Evolutionary conservation across 129 eudicot genomes (phyloP), one percentile per base, ranked within the genome.

Genomic region (Pittosporum tobira): DNA sequence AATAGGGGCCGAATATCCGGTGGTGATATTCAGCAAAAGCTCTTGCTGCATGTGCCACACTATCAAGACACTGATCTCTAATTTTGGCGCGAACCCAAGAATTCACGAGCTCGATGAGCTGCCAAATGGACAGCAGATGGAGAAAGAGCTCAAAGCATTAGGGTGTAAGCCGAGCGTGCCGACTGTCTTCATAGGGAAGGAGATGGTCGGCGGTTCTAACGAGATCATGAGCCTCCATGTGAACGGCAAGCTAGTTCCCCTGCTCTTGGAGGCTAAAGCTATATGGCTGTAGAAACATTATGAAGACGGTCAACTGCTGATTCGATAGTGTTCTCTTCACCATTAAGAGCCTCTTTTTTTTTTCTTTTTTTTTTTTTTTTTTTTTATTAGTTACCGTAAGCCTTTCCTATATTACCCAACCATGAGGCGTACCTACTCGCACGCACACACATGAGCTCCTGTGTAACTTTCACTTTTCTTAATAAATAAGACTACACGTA

Each of bases 141-240:
- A 73, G 27, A 73, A 45, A 56, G 78, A 61, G 6, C 78, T 73
- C 18, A 40, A 36, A 23, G 65, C 68, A 1, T 27, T 73, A 20
- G 78, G 78, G 19, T 26, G 26, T 15, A 66, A 59, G 64, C 73
- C 78, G 7, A 62, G 57, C 24, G 68, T 66, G 19, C 69, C 69
- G 52, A 51, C 51, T 25, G 61, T 64, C 21, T 64, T 59, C 64
- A 73, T 73, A 15, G 78, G 78, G 40, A 57, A 79, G 25, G 54
- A 79, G 56, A 37, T 64, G 47, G 71, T 74, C 7, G 84, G 84
- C 1, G 84, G 84, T 16, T 31, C 84, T 43, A 62, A 79, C 57
- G 84, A 79, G 69, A 61, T 79, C 57, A 69, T 85, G 85, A 78
- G 89, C 72, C 90, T 86, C 58, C 95, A 86, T 68, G 79, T 86